These are phyloP conservation scores for Oryza brachyantha DNA, from an alignment of 176 grass and related monocot genomes.

Conservation along the genomic window DNA sequence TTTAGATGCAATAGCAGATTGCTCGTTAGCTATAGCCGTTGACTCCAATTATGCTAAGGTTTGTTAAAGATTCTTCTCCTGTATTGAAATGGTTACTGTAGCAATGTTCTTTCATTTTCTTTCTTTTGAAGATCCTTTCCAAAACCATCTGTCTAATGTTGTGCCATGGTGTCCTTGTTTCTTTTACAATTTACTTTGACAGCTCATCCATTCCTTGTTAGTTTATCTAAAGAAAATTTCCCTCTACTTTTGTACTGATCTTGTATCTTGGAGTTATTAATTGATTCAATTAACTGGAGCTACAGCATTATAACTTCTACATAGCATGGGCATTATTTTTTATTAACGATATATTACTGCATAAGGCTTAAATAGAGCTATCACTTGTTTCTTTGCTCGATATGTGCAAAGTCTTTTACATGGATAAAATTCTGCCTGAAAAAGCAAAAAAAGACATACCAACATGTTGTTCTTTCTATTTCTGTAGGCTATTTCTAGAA, in stretches of 20 bases:
- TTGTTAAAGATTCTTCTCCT: slow-evolving; percentile 28
- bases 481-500: slow-evolving; percentile 86
- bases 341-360: neutral
- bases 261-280: neutral
- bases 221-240: neutral
- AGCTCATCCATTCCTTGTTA: neutral
- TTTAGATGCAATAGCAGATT: slow-evolving; percentile 91
- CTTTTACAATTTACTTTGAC: slow-evolving; percentile 26
- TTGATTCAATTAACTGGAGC: slow-evolving; percentile 4
- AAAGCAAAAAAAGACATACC: too few relatives aligned
- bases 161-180: slow-evolving; percentile 10
- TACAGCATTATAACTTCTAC: slow-evolving; percentile 21
- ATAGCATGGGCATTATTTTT: neutral
- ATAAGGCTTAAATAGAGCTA: slow-evolving; percentile 7
- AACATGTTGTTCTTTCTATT: slow-evolving; percentile 20
- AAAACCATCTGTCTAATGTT: neutral
- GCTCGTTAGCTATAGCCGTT: slow-evolving; percentile 77
- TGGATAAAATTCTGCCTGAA: neutral
- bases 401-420: neutral
- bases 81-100: slow-evolving; percentile 4
- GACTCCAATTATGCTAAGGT: slow-evolving; percentile 78
- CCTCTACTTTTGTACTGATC: neutral
- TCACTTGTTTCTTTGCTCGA: neutral
- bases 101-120: slow-evolving; percentile 2
- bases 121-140: neutral